Percentiles rank a stretch among this genome's conserved stretches.
Evolutionary conservation across 192 early-diverging fungal genomes (phyloP).

Genomic region (Dissophora ornata): DNA sequence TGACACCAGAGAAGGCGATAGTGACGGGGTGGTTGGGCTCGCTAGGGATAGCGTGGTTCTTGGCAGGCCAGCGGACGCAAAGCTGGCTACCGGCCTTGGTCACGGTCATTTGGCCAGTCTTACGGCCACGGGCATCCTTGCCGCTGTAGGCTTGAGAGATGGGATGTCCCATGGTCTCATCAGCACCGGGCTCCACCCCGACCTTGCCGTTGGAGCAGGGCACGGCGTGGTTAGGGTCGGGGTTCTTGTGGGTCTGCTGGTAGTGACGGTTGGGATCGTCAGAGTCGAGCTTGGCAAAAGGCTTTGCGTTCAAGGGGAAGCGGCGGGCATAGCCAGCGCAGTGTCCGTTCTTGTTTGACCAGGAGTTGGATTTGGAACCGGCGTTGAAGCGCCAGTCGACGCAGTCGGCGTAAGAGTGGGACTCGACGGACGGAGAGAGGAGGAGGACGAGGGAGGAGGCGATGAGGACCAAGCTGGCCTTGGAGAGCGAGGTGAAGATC

Average conservation of each 20-base stretch:
- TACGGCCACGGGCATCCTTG: constrained; percentile 32
- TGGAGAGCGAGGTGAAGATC: constrained; percentile 37
- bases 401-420: constrained; percentile 47
- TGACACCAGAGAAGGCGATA: constrained; percentile 25
- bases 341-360: constrained; percentile 42
- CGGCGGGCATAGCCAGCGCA: constrained; percentile 48
- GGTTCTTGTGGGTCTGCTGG: constrained; percentile 48
- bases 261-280: constrained; percentile 54
- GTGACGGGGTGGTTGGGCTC: constrained; percentile 41
- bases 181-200: constrained; percentile 42
- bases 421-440: constrained; percentile 26
- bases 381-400: constrained; percentile 53
- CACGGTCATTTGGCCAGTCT: constrained; percentile 26
- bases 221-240: constrained; percentile 12
- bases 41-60: constrained; percentile 45
- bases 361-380: constrained; percentile 31
- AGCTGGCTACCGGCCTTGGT: constrained; percentile 28
- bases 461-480: constrained; percentile 34
- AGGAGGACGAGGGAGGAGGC: constrained; percentile 43
- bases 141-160: constrained; percentile 33
- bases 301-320: constrained; percentile 45
- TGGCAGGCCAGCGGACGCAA: constrained; percentile 55
- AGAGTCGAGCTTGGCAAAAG: constrained; percentile 44
- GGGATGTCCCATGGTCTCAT: constrained; percentile 41
- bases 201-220: constrained; percentile 41